These are phyloP conservation scores for Ensete glaucum DNA, from an alignment of 176 grass and related monocot species.

Conservation along the genomic window DNA sequence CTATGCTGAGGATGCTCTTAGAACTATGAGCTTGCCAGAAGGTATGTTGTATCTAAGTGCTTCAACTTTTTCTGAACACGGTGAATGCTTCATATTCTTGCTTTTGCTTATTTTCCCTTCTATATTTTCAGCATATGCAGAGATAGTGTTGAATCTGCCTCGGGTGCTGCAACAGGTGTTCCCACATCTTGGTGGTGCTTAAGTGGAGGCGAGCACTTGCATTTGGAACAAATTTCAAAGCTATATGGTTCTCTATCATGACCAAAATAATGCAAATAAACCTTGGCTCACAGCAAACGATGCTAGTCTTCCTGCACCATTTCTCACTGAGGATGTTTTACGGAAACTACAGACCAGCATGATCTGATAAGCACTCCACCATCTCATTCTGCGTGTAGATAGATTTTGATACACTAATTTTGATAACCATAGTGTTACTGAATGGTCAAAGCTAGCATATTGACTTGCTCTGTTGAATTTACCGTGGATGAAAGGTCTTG, in stretches of 20 bases:
- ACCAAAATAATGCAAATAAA: no score
- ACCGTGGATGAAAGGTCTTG: no score
- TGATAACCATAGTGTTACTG: no score
- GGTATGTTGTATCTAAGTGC: slow-evolving; percentile 22
- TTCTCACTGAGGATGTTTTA: no score
- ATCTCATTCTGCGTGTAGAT: no score
- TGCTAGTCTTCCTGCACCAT: no score
- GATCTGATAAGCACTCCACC: no score
- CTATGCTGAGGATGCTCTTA: slow-evolving; percentile 74
- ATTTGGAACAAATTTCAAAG: neutral
- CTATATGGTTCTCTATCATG: neutral
- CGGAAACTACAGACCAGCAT: no score
- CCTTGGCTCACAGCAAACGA: no score
- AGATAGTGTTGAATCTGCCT: slow-evolving; percentile 74
- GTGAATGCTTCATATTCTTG: slow-evolving; percentile 15
- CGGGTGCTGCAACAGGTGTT: slow-evolving; percentile 57
- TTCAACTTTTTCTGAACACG: neutral
- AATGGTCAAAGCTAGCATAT: no score
- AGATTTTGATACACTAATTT: no score
- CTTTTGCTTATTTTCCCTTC: slow-evolving; percentile 2
- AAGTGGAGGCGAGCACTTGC: neutral
- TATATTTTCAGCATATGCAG: slow-evolving; percentile 63
- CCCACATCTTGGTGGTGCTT: slow-evolving; percentile 38
- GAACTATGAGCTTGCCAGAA: slow-evolving; percentile 72
- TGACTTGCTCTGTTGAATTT: no score